Evolutionary conservation across 192 early-diverging fungal genomes (phyloP), one percentile per base, ranked within the genome.

Genomic region (Lunasporangiospora selenospora): DNA sequence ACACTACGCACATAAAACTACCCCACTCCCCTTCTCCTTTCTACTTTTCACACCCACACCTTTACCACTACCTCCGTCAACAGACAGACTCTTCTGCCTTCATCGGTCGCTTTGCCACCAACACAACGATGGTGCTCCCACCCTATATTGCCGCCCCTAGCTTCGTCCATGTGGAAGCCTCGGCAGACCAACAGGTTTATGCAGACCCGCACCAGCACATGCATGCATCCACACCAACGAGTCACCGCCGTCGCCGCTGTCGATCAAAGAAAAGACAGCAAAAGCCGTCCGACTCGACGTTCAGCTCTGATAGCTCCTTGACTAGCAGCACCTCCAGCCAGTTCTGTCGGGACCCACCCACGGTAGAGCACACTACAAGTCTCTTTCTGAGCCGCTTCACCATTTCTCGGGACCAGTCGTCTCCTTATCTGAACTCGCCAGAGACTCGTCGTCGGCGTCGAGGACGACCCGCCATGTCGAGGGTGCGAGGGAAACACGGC

Each of bases 121-220:
- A n/a, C n/a, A n/a, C n/a, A n/a, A n/a, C 41, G 12, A 47, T 16
- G 6, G 24, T 26, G 16, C 23, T 47, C 23, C 45, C 23, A 13
- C 45, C 23, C 6, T 13, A 4, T 11, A 13, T 27, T 18, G 59
- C 58, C 31, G 31, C 50, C 43, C 67, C 67, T n/a, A 71, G 58
- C 45, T 71, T 71, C 40, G 62, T 71, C 26, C 59, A 71, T 24
- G 16, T 71, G 58, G 66, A 53, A 29, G 33, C 11, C 48, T 16
- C 48, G 4, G 30, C 48, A 18, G 29, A 48, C 15, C 48, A 12
- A 31, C 48, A 16, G 30, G n/a, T n/a, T n/a, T n/a, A n/a, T n/a
- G n/a, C n/a, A 21, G 29, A 18, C 29, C 27, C 46, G 5, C 31
- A 27, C 16, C 30, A 30, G 6, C 48, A 50, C 26, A 27, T 24